These are phyloP conservation scores for Penicillium sp. DNA, from an alignment of 2,329 filamentous ascomycete species.

Conservation along the genomic window DNA sequence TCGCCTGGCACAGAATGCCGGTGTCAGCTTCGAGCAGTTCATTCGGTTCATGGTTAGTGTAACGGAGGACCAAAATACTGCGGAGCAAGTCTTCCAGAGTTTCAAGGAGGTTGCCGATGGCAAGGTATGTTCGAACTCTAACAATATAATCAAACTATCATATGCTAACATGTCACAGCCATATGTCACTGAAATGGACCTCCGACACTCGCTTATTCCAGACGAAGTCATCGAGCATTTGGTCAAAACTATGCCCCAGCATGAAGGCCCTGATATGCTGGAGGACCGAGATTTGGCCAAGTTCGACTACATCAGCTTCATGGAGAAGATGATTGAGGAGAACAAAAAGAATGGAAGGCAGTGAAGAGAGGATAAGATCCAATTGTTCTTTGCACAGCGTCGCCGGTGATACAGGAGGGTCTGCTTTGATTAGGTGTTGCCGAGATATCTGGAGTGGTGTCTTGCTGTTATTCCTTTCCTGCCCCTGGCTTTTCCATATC, in stretches of 20 bases:
- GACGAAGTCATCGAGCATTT: conserved; percentile 96
- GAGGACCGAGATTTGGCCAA: conserved; percentile 81
- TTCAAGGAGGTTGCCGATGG: conserved; percentile 97
- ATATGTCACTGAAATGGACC: conserved; percentile 96
- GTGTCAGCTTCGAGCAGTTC: conserved; percentile 96
- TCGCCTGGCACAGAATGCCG: conserved; percentile 58
- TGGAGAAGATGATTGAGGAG: conserved; percentile 74
- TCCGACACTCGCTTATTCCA: conserved; percentile 89
- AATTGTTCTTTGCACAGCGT: conserved; percentile 21
- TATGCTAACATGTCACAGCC: conserved; percentile 49
- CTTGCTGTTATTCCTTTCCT: conserved; percentile 8
- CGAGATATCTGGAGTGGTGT: conserved; percentile 20
- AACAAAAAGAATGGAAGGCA: conserved; percentile 29
- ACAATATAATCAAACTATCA: not conserved
- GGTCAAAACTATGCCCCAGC: conserved; percentile 77
- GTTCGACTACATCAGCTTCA: conserved; percentile 95
- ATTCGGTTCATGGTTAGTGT: conserved; percentile 99
- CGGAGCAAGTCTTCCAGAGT: conserved; percentile 96
- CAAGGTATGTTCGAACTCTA: conserved; percentile 56
- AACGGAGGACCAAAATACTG: conserved; percentile 97
- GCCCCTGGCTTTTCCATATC: conserved; percentile 17
- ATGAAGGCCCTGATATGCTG: conserved; percentile 80
- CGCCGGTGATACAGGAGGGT: conserved; percentile 19
- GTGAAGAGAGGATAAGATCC: conserved; percentile 19
- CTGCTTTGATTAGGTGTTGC: conserved; percentile 22